Conservation (phyloP, 768 basidiomycete species). For the Phlebiopsis gigantea region DNA sequence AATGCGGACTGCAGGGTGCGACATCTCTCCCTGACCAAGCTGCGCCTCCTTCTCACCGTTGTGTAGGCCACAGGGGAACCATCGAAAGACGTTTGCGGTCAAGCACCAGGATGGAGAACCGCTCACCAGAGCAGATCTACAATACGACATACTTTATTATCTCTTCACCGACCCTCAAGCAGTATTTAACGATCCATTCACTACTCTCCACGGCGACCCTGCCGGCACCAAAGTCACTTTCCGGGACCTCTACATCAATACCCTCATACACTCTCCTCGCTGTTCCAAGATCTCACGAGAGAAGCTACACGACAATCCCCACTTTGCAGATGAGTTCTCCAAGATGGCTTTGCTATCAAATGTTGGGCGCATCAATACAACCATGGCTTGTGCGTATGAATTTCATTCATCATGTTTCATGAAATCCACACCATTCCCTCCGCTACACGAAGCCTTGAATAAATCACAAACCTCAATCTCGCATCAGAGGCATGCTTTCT, state of each 20-base stretch:
- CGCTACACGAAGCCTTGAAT: too few relatives aligned
- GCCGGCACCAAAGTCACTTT: slow-evolving; percentile 34
- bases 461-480: too few relatives aligned
- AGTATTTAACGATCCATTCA: slow-evolving; percentile 61
- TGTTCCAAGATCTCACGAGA: slow-evolving; percentile 68
- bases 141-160: slow-evolving; percentile 45
- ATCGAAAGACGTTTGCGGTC: slow-evolving; percentile 37
- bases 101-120: slow-evolving; percentile 62
- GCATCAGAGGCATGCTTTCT: too few relatives aligned
- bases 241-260: slow-evolving; percentile 43
- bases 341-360: slow-evolving; percentile 72
- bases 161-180: slow-evolving; percentile 40
- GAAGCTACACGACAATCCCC: slow-evolving; percentile 56
- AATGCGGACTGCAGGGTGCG: slow-evolving; percentile 23
- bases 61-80: slow-evolving; percentile 37
- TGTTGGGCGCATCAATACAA: slow-evolving; percentile 77
- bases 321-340: slow-evolving; percentile 64
- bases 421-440: too few relatives aligned
- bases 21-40: background rate
- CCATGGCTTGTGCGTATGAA: slow-evolving; percentile 79
- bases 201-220: slow-evolving; percentile 32
- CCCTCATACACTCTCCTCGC: slow-evolving; percentile 51
- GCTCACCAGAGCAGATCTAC: slow-evolving; percentile 60
- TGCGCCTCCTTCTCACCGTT: slow-evolving; percentile 12
- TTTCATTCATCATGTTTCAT: too few relatives aligned